phyloP scores from a whole-genome alignment of 1,139 yeast species.

The Geotrichum fermentans region DNA sequence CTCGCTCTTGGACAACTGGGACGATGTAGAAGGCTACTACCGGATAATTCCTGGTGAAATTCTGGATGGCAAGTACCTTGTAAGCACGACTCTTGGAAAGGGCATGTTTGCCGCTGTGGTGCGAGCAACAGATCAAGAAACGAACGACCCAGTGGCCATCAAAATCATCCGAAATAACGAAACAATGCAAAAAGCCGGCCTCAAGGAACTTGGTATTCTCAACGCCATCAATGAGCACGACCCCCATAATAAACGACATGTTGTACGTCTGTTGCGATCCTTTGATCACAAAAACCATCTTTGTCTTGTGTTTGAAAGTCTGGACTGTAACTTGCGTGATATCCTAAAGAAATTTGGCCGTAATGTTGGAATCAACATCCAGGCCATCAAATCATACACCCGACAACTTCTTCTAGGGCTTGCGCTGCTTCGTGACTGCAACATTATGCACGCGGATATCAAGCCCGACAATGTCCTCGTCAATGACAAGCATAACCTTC shows the following conservation, averaged over 20 bases:
- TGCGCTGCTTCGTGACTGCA: slow-evolving; percentile 69
- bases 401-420: slow-evolving; percentile 76
- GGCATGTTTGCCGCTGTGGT: slow-evolving; percentile 51
- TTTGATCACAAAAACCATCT: slow-evolving; percentile 84
- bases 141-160: slow-evolving; percentile 61
- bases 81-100: slow-evolving; percentile 88
- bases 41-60: slow-evolving; percentile 67
- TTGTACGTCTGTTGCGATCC: slow-evolving; percentile 68
- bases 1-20: slow-evolving; percentile 36
- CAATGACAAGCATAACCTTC: slow-evolving; percentile 72
- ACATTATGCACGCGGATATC: slow-evolving; percentile 79
- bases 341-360: slow-evolving; percentile 74
- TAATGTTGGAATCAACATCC: slow-evolving; percentile 55
- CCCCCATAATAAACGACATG: slow-evolving; percentile 57
- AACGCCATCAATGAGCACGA: slow-evolving; percentile 68
- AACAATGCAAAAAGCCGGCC: slow-evolving; percentile 55
- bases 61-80: slow-evolving; percentile 58
- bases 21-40: slow-evolving; percentile 81
- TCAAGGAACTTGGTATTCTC: slow-evolving; percentile 70
- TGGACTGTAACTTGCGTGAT: slow-evolving; percentile 74
- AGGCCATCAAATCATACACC: slow-evolving; percentile 77
- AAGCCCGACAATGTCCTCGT: slow-evolving; percentile 84
- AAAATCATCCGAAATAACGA: slow-evolving; percentile 57
- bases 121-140: slow-evolving; percentile 30
- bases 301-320: slow-evolving; percentile 77